Conservation (phyloP, 2,329 filamentous ascomycete genomes). For the Graphilbum fragrans region DNA sequence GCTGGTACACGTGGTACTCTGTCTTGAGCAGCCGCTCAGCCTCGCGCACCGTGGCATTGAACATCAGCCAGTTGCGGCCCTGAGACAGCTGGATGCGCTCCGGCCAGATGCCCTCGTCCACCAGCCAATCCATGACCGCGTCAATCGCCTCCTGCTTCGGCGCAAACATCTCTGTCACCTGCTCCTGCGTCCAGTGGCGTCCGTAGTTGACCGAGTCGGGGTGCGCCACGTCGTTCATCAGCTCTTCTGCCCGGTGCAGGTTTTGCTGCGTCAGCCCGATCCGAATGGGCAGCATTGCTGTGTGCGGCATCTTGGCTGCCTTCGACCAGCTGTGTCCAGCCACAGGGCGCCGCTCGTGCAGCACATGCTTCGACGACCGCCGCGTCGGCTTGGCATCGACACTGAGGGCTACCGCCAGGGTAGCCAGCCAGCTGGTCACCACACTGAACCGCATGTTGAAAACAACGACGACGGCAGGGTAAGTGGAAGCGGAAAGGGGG, state of each 20-base stretch:
- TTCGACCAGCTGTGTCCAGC: slow-evolving; percentile 14
- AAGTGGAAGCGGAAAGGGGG: background rate
- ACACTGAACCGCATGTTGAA: slow-evolving; percentile 13
- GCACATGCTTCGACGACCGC: slow-evolving; percentile 12
- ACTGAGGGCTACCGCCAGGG: slow-evolving; percentile 17
- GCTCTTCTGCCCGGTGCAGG: slow-evolving; percentile 30
- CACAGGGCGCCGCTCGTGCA: slow-evolving; percentile 20
- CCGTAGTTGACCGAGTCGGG: slow-evolving; percentile 31
- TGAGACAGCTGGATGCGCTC: slow-evolving; percentile 35
- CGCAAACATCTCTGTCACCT: slow-evolving; percentile 30
- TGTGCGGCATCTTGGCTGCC: slow-evolving; percentile 10
- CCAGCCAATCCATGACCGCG: slow-evolving; percentile 40
- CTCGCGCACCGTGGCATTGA: slow-evolving; percentile 40
- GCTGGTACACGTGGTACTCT: slow-evolving; percentile 37
- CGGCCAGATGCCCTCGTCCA: slow-evolving; percentile 32
- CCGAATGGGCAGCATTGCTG: slow-evolving; percentile 20
- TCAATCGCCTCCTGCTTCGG: slow-evolving; percentile 30
- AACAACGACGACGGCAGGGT: background rate
- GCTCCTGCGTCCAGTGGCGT: slow-evolving; percentile 30
- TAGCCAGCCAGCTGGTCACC: slow-evolving; percentile 13
- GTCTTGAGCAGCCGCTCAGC: slow-evolving; percentile 39
- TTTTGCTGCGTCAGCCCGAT: slow-evolving; percentile 34
- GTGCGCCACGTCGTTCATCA: slow-evolving; percentile 29
- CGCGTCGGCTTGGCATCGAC: slow-evolving; percentile 10
- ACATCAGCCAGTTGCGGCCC: slow-evolving; percentile 39